Percentiles rank a stretch among this genome's conserved stretches.
Evolutionary conservation across 371 early-diverging fungal species (phyloP).

Genomic region (Aphelidium insulamus): DNA sequence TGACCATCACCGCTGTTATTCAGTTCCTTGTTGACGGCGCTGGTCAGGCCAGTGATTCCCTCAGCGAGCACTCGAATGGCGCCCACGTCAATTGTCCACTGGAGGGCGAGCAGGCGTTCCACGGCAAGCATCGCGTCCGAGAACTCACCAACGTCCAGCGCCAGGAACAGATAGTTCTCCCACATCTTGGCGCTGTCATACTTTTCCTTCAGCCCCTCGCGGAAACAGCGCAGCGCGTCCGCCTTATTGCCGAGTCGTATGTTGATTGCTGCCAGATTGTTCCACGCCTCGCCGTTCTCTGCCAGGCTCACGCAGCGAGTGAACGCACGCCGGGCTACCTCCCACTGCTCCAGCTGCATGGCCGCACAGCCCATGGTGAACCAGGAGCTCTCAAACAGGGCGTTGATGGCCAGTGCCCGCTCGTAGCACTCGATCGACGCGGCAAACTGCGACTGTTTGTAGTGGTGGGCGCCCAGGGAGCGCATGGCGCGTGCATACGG

Average conservation of each 20-base stretch:
- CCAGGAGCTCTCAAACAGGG: conserved; percentile 86
- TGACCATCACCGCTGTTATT: conserved; percentile 38
- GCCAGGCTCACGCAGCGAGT: conserved; percentile 47
- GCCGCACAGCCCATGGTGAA: conserved; percentile 86
- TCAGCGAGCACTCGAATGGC: not conserved
- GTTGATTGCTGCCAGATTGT: conserved; percentile 71
- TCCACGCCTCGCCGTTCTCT: conserved; percentile 89
- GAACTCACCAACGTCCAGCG: conserved; percentile 54
- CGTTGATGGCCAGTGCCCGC: conserved; percentile 69
- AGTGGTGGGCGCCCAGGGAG: conserved; percentile 59
- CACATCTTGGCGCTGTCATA: conserved; percentile 74
- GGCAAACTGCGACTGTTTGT: conserved; percentile 24
- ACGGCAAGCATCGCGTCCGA: conserved; percentile 66
- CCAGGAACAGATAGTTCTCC: conserved; percentile 64
- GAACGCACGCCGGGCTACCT: conserved; percentile 49
- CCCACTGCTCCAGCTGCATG: conserved; percentile 55
- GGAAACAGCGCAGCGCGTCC: conserved; percentile 60
- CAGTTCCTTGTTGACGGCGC: conserved; percentile 53
- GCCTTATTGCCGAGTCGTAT: conserved; percentile 27
- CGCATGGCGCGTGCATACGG: conserved; percentile 82
- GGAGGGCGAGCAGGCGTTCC: conserved; percentile 51
- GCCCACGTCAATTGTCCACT: conserved; percentile 34
- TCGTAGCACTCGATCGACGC: conserved; percentile 31
- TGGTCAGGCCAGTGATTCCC: conserved; percentile 13
- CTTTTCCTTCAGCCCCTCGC: conserved; percentile 55